These are phyloP conservation scores for Malassezia psittaci DNA, from an alignment of 1,284 basidiomycete species.

Conservation along the genomic window DNA sequence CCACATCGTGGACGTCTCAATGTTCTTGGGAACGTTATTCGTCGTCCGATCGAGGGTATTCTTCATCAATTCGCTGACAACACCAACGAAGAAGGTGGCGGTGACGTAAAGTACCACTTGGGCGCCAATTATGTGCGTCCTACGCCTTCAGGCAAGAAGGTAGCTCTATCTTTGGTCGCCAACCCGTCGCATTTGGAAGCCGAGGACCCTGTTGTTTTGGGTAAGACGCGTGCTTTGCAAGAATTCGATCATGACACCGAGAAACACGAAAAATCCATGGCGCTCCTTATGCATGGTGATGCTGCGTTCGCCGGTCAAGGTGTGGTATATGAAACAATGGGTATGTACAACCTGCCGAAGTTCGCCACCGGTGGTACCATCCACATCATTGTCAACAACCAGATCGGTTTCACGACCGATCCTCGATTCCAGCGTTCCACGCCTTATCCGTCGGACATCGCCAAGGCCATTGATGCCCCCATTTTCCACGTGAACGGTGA, in stretches of 20 bases:
- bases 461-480: constrained; percentile 94
- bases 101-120: constrained; percentile 97
- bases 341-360: constrained; percentile 85
- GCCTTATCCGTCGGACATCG: constrained; percentile 96
- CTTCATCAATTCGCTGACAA: constrained; percentile 82
- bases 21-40: constrained; percentile 93
- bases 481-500: constrained; percentile 99
- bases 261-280: constrained; percentile 56
- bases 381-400: constrained; percentile 98
- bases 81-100: constrained; percentile 56
- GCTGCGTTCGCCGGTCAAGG: constrained; percentile 98
- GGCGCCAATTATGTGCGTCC: constrained; percentile 98
- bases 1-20: constrained; percentile 97
- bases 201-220: constrained; percentile 91
- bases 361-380: constrained; percentile 98
- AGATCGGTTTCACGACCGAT: constrained; percentile 99
- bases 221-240: constrained; percentile 92
- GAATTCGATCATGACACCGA: constrained; percentile 79
- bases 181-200: constrained; percentile 98
- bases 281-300: constrained; percentile 90
- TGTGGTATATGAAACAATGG: constrained; percentile 98
- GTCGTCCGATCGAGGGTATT: constrained; percentile 96
- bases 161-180: constrained; percentile 90
- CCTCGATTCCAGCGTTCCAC: constrained; percentile 95
- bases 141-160: constrained; percentile 95